Conservation (phyloP, 805 yeast genomes). For the Kodamaea nitidulidarum region DNA sequence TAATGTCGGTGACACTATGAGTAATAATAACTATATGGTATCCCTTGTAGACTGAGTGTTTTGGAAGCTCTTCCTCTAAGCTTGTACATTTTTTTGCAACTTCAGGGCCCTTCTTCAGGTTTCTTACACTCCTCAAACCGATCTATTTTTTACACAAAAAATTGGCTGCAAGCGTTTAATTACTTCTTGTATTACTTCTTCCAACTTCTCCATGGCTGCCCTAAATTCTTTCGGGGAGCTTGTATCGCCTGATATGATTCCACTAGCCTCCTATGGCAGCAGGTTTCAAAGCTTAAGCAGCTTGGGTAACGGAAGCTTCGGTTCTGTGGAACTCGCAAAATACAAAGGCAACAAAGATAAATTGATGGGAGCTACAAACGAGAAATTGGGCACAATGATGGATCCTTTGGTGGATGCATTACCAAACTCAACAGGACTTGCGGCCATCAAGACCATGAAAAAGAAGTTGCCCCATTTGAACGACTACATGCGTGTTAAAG, state of each 20-base stretch:
- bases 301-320: slow-evolving; percentile 76
- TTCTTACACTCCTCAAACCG: neutral
- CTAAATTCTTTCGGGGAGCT: neutral
- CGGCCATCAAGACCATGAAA: slow-evolving; percentile 80
- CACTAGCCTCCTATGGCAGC: slow-evolving; percentile 15
- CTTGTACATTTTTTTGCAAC: too few relatives aligned
- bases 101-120: neutral
- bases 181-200: neutral
- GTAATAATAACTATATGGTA: too few relatives aligned
- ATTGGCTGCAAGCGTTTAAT: slow-evolving; percentile 2
- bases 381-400: slow-evolving; percentile 44
- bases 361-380: neutral
- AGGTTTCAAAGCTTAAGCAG: slow-evolving; percentile 47
- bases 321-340: slow-evolving; percentile 63
- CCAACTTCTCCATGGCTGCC: too few relatives aligned
- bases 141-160: neutral
- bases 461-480: slow-evolving; percentile 37
- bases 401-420: slow-evolving; percentile 33
- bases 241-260: slow-evolving; percentile 6
- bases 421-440: slow-evolving; percentile 32
- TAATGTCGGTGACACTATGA: too few relatives aligned
- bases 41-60: too few relatives aligned
- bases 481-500: slow-evolving; percentile 49
- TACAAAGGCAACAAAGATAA: slow-evolving; percentile 24
- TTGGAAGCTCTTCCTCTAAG: too few relatives aligned